These are phyloP conservation scores for Citrullus mucosospermus DNA, from an alignment of 306 rosid genomes.

Conservation along the genomic window DNA sequence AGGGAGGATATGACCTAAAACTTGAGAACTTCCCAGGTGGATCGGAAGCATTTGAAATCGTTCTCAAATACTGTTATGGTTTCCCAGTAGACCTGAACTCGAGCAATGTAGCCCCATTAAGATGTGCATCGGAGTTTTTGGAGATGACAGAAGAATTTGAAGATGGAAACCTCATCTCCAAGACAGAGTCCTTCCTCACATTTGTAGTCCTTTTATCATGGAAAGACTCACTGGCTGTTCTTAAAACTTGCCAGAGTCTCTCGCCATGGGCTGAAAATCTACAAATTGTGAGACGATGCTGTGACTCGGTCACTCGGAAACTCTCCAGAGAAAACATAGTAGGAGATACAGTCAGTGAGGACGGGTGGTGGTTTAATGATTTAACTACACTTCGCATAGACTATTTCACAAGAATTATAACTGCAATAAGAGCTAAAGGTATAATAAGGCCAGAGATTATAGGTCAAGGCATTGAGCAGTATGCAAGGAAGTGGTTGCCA, in stretches of 20 bases:
- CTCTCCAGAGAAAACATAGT: slow-evolving; percentile 39
- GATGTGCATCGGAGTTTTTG: slow-evolving; percentile 87
- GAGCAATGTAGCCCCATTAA: slow-evolving; percentile 53
- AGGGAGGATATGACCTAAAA: slow-evolving; percentile 32
- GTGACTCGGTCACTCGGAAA: slow-evolving; percentile 90
- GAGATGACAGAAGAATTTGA: slow-evolving; percentile 91
- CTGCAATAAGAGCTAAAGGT: slow-evolving; percentile 59
- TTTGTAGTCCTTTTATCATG: slow-evolving; percentile 77
- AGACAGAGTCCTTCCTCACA: slow-evolving; percentile 87
- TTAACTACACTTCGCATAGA: slow-evolving; percentile 44
- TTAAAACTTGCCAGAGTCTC: slow-evolving; percentile 60
- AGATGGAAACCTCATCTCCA: slow-evolving; percentile 70
- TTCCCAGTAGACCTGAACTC: slow-evolving; percentile 65
- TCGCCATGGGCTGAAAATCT: slow-evolving; percentile 94
- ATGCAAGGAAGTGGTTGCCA: slow-evolving; percentile 64
- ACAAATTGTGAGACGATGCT: slow-evolving; percentile 85
- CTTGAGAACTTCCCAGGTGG: slow-evolving; percentile 90
- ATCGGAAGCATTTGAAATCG: slow-evolving; percentile 49
- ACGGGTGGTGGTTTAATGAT: slow-evolving; percentile 57
- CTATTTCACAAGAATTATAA: slow-evolving; percentile 52
- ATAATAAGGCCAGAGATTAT: slow-evolving; percentile 44
- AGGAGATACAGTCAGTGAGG: slow-evolving; percentile 29
- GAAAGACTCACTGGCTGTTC: slow-evolving; percentile 74
- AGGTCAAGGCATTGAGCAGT: slow-evolving; percentile 65
- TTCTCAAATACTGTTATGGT: slow-evolving; percentile 80